phyloP scores from a whole-genome alignment of 352 stramenopile genomes.

The Phytophthora agathidicida region DNA sequence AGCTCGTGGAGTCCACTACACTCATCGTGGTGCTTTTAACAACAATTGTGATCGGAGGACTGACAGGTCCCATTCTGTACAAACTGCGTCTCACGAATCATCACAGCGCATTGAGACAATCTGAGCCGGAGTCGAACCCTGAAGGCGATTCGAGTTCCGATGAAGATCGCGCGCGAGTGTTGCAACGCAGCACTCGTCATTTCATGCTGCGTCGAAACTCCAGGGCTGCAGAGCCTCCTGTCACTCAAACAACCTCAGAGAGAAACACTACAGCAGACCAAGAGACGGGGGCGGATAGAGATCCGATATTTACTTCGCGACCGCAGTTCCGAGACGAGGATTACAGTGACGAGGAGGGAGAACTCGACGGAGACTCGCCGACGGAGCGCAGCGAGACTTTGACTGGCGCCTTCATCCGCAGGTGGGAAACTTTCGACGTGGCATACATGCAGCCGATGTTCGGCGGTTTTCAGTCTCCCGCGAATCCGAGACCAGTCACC shows the following conservation, averaged over 20 bases:
- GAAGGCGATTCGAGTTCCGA: conserved; percentile 26
- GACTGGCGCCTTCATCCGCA: conserved; percentile 67
- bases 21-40: conserved; percentile 88
- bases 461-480: conserved; percentile 43
- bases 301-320: conserved; percentile 65
- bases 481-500: conserved; percentile 9
- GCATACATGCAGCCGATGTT: conserved; percentile 85
- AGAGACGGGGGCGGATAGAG: conserved; percentile 17
- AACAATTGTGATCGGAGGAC: conserved; percentile 80
- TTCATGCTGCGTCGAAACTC: conserved; percentile 59
- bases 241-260: conserved; percentile 1
- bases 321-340: conserved; percentile 74
- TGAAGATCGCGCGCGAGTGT: conserved; percentile 19
- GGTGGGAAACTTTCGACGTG: conserved; percentile 74
- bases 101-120: conserved; percentile 39
- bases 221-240: conserved; percentile 25
- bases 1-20: conserved; percentile 84
- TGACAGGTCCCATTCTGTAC: conserved; percentile 72
- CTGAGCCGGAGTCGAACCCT: conserved; percentile 38
- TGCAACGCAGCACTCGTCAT: conserved; percentile 63
- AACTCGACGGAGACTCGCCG: conserved; percentile 17
- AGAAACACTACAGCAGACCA: conserved; percentile 13
- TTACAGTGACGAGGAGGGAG: conserved; percentile 50
- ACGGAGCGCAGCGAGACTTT: conserved; percentile 43
- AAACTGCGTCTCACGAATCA: conserved; percentile 51